Conservation (phyloP, 768 basidiomycete genomes). For the Guyanaporus albipodus region DNA sequence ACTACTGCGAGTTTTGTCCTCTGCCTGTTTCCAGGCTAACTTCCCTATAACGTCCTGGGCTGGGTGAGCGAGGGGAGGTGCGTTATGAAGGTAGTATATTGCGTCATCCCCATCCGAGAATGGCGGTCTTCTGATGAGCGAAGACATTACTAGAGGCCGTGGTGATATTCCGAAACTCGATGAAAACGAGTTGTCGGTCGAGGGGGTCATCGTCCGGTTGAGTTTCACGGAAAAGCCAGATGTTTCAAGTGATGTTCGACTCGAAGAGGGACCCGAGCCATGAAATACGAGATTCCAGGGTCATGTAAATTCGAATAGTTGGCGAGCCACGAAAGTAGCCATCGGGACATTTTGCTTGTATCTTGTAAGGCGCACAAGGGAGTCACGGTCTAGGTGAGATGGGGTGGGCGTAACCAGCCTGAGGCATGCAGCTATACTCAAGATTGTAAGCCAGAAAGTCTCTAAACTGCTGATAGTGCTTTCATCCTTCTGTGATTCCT, state of each 20-base stretch:
- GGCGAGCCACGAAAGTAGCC: background rate
- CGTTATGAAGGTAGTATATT: background rate
- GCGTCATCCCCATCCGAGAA: background rate
- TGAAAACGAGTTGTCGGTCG: slow-evolving; percentile 2
- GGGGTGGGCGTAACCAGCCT: background rate
- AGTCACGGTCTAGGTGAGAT: no score
- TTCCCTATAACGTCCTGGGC: slow-evolving; percentile 11
- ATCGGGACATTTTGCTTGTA: background rate
- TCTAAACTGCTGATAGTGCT: background rate
- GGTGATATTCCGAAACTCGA: background rate
- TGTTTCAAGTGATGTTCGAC: background rate
- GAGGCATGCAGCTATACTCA: no score
- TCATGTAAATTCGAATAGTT: background rate
- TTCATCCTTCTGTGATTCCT: no score
- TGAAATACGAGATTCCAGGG: background rate
- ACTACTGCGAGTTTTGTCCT: slow-evolving; percentile 7
- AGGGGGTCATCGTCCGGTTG: background rate
- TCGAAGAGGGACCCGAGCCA: background rate
- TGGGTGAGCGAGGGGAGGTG: slow-evolving; percentile 5
- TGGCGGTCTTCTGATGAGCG: background rate
- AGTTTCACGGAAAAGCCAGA: background rate
- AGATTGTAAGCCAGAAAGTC: background rate
- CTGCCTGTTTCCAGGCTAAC: background rate
- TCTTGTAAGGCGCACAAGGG: background rate
- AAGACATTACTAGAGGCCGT: background rate